Evolutionary conservation across 2,329 filamentous ascomycete genomes (phyloP).

Genomic region (Ophiostoma pallidulum): DNA sequence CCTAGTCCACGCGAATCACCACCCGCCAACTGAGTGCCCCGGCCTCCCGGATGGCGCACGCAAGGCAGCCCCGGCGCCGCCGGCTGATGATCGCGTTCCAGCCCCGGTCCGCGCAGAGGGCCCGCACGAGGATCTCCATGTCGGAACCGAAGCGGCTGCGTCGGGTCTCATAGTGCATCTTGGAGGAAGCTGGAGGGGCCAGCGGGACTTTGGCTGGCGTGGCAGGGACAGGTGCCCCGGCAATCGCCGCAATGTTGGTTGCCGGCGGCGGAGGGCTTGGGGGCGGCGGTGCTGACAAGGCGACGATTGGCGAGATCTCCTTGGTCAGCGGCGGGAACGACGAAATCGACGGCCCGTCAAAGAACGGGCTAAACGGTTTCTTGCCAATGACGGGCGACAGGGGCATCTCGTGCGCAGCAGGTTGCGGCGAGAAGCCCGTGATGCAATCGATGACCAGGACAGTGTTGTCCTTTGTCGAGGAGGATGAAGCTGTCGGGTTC

Average conservation of each 20-base stretch:
- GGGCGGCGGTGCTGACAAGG: slow-evolving; percentile 1
- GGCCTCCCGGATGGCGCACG: slow-evolving; percentile 67
- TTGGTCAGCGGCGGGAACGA: slow-evolving; percentile 15
- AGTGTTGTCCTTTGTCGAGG: slow-evolving; percentile 13
- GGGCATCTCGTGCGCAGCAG: slow-evolving; percentile 35
- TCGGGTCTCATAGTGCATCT: slow-evolving; percentile 48
- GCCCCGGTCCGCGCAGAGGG: slow-evolving; percentile 63
- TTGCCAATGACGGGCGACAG: slow-evolving; percentile 38
- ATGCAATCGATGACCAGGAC: slow-evolving; percentile 57
- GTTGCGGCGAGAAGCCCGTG: slow-evolving; percentile 39
- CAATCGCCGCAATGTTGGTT: background rate
- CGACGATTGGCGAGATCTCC: slow-evolving; percentile 15
- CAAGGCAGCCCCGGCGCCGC: slow-evolving; percentile 57
- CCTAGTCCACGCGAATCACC: slow-evolving; percentile 49
- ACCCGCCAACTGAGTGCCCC: slow-evolving; percentile 60
- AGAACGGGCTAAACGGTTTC: slow-evolving; percentile 23
- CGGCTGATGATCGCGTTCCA: slow-evolving; percentile 65
- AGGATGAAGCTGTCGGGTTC: background rate
- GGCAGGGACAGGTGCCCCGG: background rate
- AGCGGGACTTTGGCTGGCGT: background rate
- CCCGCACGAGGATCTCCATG: slow-evolving; percentile 60
- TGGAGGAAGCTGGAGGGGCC: slow-evolving; percentile 24
- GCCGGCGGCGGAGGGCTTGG: background rate
- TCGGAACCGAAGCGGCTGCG: slow-evolving; percentile 53
- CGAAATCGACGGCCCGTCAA: slow-evolving; percentile 8